Percentiles rank a stretch among this genome's conserved stretches.
Evolutionary conservation across 1,139 yeast species (phyloP).

Genomic region (Taiozyma onychis): DNA sequence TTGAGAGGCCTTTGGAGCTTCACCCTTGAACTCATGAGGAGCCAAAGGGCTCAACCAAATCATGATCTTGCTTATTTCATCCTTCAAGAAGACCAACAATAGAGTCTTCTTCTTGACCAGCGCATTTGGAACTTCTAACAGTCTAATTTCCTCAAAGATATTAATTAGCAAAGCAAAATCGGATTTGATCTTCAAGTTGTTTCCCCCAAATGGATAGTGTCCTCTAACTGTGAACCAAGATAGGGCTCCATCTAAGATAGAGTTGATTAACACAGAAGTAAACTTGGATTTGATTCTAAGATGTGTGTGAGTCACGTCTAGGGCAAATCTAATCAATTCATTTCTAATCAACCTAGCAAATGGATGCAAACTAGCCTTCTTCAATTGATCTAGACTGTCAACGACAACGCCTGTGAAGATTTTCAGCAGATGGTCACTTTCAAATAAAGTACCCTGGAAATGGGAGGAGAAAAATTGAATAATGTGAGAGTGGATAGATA

Average conservation of each 20-base stretch:
- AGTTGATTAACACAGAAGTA: conserved; percentile 39
- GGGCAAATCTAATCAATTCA: conserved; percentile 65
- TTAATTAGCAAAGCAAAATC: conserved; percentile 58
- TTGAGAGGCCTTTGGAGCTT: conserved; percentile 20
- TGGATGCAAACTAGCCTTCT: conserved; percentile 73
- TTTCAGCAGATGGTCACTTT: conserved; percentile 65
- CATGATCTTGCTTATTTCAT: conserved; percentile 65
- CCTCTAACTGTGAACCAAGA: conserved; percentile 70
- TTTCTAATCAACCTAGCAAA: conserved; percentile 70
- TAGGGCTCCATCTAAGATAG: conserved; percentile 61
- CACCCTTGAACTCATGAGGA: conserved; percentile 34
- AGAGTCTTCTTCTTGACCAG: conserved; percentile 45
- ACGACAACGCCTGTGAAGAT: conserved; percentile 60
- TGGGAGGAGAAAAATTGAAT: conserved; percentile 70
- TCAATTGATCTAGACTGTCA: conserved; percentile 51
- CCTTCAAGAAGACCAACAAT: conserved; percentile 58
- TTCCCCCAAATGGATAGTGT: conserved; percentile 82
- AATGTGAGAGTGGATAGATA: conserved; percentile 70
- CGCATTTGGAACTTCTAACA: conserved; percentile 14
- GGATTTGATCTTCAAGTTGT: conserved; percentile 62
- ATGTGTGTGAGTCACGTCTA: conserved; percentile 59
- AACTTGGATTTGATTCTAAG: conserved; percentile 39
- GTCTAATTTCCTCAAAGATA: conserved; percentile 34
- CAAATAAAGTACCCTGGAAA: conserved; percentile 74
- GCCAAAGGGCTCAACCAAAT: conserved; percentile 77